A percentile compares a stretch with the other conserved stretches of the same genome.
Evolutionary conservation across 768 basidiomycete genomes (phyloP).

Genomic region (Kondoa malvinella): DNA sequence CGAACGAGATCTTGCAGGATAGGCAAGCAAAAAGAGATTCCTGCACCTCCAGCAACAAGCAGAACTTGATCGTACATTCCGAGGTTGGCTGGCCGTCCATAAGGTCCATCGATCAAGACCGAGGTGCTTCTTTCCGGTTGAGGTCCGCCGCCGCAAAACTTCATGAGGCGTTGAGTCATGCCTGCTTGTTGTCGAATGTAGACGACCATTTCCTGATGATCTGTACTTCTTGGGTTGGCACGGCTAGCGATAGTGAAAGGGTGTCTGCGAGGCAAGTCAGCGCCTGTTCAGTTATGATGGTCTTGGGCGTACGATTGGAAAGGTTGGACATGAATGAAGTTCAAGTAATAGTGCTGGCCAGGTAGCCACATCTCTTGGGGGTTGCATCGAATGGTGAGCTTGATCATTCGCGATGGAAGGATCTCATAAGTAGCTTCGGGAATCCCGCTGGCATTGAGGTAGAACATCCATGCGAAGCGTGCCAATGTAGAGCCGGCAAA

Average conservation of each 20-base stretch:
- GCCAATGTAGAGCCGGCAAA: constrained; percentile 20
- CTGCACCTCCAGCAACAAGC: constrained; percentile 24
- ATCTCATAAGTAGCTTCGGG: constrained; percentile 20
- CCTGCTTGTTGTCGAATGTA: constrained; percentile 12
- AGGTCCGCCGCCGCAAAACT: neutral
- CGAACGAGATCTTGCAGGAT: neutral
- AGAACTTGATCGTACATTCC: constrained; percentile 16
- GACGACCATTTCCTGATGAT: constrained; percentile 13
- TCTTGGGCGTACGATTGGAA: constrained; percentile 19
- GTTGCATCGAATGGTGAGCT: constrained; percentile 17
- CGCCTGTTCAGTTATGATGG: neutral
- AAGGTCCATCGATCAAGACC: constrained; percentile 27
- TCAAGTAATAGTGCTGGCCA: constrained; percentile 27
- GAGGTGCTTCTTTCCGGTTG: constrained; percentile 16
- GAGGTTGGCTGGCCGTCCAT: constrained; percentile 22
- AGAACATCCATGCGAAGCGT: constrained; percentile 26
- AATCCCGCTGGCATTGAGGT: constrained; percentile 22
- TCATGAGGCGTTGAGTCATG: constrained; percentile 7
- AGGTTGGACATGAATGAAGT: constrained; percentile 23
- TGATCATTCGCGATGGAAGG: constrained; percentile 21
- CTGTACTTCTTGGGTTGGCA: constrained; percentile 13
- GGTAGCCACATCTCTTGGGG: constrained; percentile 23
- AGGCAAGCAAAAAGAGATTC: constrained; percentile 17
- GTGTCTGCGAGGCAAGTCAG: constrained; percentile 10
- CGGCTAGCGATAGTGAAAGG: constrained; percentile 26